Conservation (phyloP, 2,329 filamentous ascomycete species). For the Pseudopyricularia cyperi region DNA sequence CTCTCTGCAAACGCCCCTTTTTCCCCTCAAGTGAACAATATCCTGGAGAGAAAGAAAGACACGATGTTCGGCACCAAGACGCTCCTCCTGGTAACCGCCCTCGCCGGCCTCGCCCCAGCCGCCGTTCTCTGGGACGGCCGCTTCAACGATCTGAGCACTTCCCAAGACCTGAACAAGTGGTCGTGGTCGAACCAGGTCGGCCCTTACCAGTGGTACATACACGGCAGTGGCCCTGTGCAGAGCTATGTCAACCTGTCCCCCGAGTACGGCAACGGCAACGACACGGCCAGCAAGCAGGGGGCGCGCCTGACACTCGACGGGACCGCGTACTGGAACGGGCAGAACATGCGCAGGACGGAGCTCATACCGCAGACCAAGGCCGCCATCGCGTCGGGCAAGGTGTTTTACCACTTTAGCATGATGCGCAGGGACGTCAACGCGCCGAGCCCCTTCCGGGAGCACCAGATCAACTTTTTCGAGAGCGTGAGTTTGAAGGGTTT, state of each 20-base stretch:
- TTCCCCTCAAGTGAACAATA: too few species aligned
- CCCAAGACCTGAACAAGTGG: constrained; percentile 45
- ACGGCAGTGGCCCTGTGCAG: constrained; percentile 41
- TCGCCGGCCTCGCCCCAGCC: background rate
- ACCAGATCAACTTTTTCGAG: constrained; percentile 41
- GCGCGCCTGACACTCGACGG: constrained; percentile 53
- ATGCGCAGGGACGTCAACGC: constrained; percentile 45
- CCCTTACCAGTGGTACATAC: constrained; percentile 66
- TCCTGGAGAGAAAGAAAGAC: too few species aligned
- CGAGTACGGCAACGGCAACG: constrained; percentile 51
- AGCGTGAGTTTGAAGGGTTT: constrained; percentile 14
- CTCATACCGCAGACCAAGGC: constrained; percentile 58
- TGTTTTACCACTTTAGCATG: constrained; percentile 63
- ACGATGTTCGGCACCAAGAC: background rate
- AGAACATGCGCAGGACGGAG: constrained; percentile 61
- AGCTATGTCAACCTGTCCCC: constrained; percentile 50
- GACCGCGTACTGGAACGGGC: constrained; percentile 58
- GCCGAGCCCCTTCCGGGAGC: constrained; percentile 49
- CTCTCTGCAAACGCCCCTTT: too few species aligned
- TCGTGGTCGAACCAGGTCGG: constrained; percentile 56
- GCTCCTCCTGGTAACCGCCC: background rate
- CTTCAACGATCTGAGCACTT: constrained; percentile 45
- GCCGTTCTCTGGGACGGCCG: constrained; percentile 46
- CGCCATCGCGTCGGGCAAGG: constrained; percentile 50
- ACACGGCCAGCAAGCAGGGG: constrained; percentile 47